Evolutionary conservation across 208 protist genomes (phyloP), one percentile per base, ranked within the genome.

Genomic region (Tritrichomonas foetus): DNA sequence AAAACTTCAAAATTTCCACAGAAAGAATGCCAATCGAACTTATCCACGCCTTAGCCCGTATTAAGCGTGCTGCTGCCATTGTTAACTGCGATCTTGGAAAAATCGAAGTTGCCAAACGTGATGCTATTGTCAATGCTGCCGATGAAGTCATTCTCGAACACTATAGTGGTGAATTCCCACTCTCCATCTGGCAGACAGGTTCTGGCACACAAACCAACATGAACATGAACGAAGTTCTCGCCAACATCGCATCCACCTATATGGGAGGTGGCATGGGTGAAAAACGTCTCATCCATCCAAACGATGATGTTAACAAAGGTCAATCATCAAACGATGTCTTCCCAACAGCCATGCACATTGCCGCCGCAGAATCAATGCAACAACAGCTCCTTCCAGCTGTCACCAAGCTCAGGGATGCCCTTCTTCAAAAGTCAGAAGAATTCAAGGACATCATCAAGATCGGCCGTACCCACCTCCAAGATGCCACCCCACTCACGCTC

Each of bases 161-260:
- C 80, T 92, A 95, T 33, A 57, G 95, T 64, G 94, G 95, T 25
- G 94, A 95, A 20, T 96, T 96, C 69, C 94, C 95, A 74, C 66
- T 96, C n/a, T 57, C 39, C 5, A 36, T 66, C 39, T 96, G 96
- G 92, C 97, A 98, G 95, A 98, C 96, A 25, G 97, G 97, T 49
- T 97, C 96, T 33, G 97, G 97, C 75, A 98, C 97, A 9, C 97
- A 98, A 94, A 96, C 95, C 27, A 98, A 98, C 95, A 98, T 98
- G 97, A 98, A 98, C 96, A 94, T 95, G 3, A 98, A 98, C 94
- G 97, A 98, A 94, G 96, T 97, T 44, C 97, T 98, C 74, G 94
- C 96, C 20, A 98, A 98, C 94, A 93, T 97, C 47, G 97, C 97
- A 1, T 97, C 97, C 33, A 95, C 98, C 94, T 41, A 97, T 13